Base-by-base conservation (phyloP, 208 protist genomes). In the Acanthamoeba castellanii region DNA sequence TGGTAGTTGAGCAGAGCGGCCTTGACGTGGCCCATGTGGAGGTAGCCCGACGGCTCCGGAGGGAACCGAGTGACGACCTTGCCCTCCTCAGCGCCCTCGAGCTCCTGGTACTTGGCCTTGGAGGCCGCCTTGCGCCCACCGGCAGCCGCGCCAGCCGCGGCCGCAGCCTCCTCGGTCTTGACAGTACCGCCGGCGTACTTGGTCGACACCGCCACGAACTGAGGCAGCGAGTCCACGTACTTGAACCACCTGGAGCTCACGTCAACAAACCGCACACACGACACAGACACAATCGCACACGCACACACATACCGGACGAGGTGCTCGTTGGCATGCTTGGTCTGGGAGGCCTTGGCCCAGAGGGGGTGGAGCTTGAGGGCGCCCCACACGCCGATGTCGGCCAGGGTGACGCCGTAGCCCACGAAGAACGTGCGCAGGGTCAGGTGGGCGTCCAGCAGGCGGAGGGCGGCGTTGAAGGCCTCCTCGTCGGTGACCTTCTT, bases 1-100 rank as follows among this genome's bases (percentile, higher is more conserved):
- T 99, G 99, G 74, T 99, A 97, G 96, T 99, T 99, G 37, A 99
- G 98, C 11, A 99, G 96, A 16, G 99, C 99, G 52, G 99, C 99
- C 96, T 99, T 99, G 18, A 99, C 99, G 95, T 99, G 99, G 25
- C 97, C 97, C 59, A 98, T 96, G 82, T 98, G 97, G 42, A 97
- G 85, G 70, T 95, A 98, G 42, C 97, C 97, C 90, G 97, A 98
- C 34, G 98, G 98, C 92, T 99, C 98, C 18, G 98, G 98, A 61
- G 98, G 98, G 96, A 99, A 99, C 59, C 98, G 14, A 32, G 84
- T 91, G 84, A 91, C 84, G 57, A 91, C 84, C 84, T 91, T 91
- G 84, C 84, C 84, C 52, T 91, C 84, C 42, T 91, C 84, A 30
- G 84, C 84, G 42, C 84, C 84, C 50, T 64, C 84, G 34, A 91